These are phyloP conservation scores for Mimosa bimucronata DNA, from an alignment of 306 rosid species.

Conservation along the genomic window DNA sequence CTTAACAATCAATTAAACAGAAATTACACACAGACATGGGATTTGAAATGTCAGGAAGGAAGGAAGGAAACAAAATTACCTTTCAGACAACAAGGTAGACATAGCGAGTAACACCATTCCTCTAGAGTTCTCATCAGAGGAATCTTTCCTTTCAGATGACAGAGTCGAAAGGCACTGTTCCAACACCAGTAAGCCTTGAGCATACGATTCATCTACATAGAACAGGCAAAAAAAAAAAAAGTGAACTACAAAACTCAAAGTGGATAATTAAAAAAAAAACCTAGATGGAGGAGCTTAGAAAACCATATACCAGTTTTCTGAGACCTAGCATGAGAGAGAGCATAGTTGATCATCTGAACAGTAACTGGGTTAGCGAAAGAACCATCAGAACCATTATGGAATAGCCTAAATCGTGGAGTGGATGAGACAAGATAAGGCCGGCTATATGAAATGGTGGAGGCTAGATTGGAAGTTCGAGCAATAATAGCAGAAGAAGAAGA, in stretches of 20 bases:
- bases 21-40: constrained; percentile 7
- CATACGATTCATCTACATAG: constrained; percentile 72
- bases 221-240: neutral
- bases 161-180: constrained; percentile 73
- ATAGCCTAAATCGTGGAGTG: constrained; percentile 46
- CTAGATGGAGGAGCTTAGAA: neutral
- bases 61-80: constrained; percentile 46
- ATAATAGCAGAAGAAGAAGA: constrained; percentile 22
- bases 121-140: constrained; percentile 55
- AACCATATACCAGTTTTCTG: constrained; percentile 65
- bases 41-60: neutral
- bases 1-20: constrained; percentile 23
- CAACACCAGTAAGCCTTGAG: constrained; percentile 65
- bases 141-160: constrained; percentile 56
- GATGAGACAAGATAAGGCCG: constrained; percentile 25
- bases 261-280: constrained; percentile 30
- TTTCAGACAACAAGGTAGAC: constrained; percentile 78
- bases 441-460: constrained; percentile 15
- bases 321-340: constrained; percentile 73
- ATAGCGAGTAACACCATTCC: constrained; percentile 76
- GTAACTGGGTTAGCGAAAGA: constrained; percentile 60
- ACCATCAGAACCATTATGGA: constrained; percentile 51
- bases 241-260: constrained; percentile 23
- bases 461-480: constrained; percentile 43
- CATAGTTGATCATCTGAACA: constrained; percentile 74